Percentiles rank a stretch among this genome's conserved stretches.
Evolutionary conservation across 768 basidiomycete genomes (phyloP).

Genomic region (Rhodosporidiobolus odoratus): DNA sequence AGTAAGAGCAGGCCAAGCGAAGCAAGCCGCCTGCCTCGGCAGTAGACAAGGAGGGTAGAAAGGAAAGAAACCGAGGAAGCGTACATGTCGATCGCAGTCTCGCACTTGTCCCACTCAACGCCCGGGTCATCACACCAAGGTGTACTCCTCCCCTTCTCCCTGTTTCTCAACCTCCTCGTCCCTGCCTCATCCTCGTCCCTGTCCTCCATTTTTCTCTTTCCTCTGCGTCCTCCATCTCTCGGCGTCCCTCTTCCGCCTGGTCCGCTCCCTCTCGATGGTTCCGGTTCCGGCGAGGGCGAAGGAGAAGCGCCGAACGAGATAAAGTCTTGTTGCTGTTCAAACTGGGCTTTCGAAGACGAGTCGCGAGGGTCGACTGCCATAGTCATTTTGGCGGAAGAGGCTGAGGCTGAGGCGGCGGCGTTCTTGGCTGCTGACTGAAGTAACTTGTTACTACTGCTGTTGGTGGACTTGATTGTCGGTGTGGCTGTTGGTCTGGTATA

Average conservation of each 20-base stretch:
- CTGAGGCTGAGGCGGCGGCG: not conserved
- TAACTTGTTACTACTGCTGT: not conserved
- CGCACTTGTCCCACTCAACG: conserved; percentile 28
- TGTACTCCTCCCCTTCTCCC: conserved; percentile 27
- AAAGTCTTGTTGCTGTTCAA: conserved; percentile 39
- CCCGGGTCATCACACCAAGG: conserved; percentile 37
- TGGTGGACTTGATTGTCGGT: not conserved
- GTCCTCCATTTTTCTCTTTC: conserved; percentile 15
- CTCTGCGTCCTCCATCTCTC: conserved; percentile 15
- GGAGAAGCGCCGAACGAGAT: conserved; percentile 36
- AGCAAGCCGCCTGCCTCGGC: too few species aligned
- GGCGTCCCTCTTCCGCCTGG: not conserved
- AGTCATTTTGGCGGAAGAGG: not conserved
- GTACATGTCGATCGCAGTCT: conserved; percentile 21
- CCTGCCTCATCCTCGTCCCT: conserved; percentile 23
- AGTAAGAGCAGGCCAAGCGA: not conserved
- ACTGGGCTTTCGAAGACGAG: conserved; percentile 12
- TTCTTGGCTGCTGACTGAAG: not conserved
- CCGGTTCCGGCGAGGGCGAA: not conserved
- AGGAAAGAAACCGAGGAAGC: not conserved
- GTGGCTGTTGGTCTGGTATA: not conserved
- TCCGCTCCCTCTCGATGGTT: too few species aligned
- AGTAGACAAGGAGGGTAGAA: not conserved
- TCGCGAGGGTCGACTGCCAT: not conserved
- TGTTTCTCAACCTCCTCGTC: conserved; percentile 14